Percentiles rank a stretch among this genome's conserved stretches.
These are phyloP conservation scores for Phyllosticta paracitricarpa DNA, from an alignment of 2,329 filamentous ascomycete species.

Conservation along the genomic window DNA sequence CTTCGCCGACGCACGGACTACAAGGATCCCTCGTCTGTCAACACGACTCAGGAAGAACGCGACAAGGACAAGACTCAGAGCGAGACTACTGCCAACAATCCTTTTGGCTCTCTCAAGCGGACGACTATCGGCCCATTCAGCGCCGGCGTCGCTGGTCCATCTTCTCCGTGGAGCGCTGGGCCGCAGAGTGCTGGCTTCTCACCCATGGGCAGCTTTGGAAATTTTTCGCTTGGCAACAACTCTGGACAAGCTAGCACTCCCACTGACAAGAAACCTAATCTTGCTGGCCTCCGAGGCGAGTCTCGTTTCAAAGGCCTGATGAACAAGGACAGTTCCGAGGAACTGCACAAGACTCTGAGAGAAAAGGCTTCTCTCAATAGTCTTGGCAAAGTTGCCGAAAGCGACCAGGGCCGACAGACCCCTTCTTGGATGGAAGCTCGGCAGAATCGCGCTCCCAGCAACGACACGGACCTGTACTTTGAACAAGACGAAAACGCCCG, in stretches of 20 bases:
- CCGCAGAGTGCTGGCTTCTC: conserved; percentile 54
- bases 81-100: conserved; percentile 13
- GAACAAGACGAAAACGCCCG: conserved; percentile 51
- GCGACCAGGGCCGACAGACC: conserved; percentile 35
- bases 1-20: conserved; percentile 53
- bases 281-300: conserved; percentile 59
- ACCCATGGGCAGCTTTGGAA: conserved; percentile 79
- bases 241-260: conserved; percentile 45
- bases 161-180: conserved; percentile 50
- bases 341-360: conserved; percentile 40
- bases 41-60: conserved; percentile 38
- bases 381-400: conserved; percentile 45
- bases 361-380: conserved; percentile 46
- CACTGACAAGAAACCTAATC: conserved; percentile 60
- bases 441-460: conserved; percentile 39
- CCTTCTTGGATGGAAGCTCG: conserved; percentile 42
- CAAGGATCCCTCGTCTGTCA: conserved; percentile 36
- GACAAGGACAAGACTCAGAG: conserved; percentile 34
- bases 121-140: conserved; percentile 45
- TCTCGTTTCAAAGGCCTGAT: conserved; percentile 82
- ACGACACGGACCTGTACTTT: conserved; percentile 63
- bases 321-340: conserved; percentile 65
- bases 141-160: conserved; percentile 36
- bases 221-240: conserved; percentile 58
- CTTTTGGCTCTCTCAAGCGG: conserved; percentile 41